These are phyloP conservation scores for Talaromyces piceae DNA, from an alignment of 2,329 filamentous ascomycete genomes.

Conservation along the genomic window DNA sequence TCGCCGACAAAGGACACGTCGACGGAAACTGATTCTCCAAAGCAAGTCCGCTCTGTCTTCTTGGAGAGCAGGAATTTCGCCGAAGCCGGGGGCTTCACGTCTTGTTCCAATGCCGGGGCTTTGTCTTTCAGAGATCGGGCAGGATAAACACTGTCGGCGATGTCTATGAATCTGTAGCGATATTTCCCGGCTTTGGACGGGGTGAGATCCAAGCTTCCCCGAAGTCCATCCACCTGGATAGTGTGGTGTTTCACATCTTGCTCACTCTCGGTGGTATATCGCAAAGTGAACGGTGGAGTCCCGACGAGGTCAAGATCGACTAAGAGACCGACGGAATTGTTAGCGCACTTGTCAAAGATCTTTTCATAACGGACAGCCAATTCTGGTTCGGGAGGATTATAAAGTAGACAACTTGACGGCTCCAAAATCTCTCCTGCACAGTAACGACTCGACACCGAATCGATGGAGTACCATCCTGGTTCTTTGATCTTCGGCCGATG, in stretches of 20 bases:
- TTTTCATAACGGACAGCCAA: slow-evolving; percentile 67
- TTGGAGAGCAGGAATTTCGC: slow-evolving; percentile 58
- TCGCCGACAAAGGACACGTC: slow-evolving; percentile 73
- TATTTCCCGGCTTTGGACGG: slow-evolving; percentile 77
- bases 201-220: slow-evolving; percentile 76
- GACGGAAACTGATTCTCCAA: slow-evolving; percentile 71
- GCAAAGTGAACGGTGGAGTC: slow-evolving; percentile 81
- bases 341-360: slow-evolving; percentile 90
- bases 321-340: slow-evolving; percentile 81
- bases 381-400: slow-evolving; percentile 84
- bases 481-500: slow-evolving; percentile 63
- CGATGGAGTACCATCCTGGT: slow-evolving; percentile 80
- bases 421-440: slow-evolving; percentile 87
- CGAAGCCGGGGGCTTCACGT: slow-evolving; percentile 85
- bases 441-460: slow-evolving; percentile 67
- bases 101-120: slow-evolving; percentile 66
- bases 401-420: slow-evolving; percentile 82
- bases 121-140: slow-evolving; percentile 55
- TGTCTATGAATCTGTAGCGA: slow-evolving; percentile 72
- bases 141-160: slow-evolving; percentile 77
- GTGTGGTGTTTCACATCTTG: slow-evolving; percentile 50
- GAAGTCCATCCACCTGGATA: slow-evolving; percentile 59
- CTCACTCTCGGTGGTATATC: slow-evolving; percentile 62
- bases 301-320: slow-evolving; percentile 87
- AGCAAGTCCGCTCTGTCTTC: slow-evolving; percentile 59